Percentiles rank a stretch among this genome's conserved stretches.
These are phyloP conservation scores for Pichia sp. DNA, from an alignment of 1,139 yeast genomes.

Conservation along the genomic window DNA sequence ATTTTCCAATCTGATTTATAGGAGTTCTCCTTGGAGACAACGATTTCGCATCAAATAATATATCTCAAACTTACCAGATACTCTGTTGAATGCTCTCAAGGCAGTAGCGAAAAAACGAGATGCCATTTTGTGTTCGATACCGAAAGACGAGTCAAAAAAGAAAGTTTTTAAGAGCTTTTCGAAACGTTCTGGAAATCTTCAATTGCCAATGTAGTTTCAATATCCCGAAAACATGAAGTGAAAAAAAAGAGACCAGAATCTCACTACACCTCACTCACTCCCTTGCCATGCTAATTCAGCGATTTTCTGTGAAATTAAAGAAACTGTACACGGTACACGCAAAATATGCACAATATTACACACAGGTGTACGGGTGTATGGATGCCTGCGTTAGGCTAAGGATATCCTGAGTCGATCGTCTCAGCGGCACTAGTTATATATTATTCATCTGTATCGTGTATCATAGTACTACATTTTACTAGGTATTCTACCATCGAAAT, in stretches of 20 bases:
- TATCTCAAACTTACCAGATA: conserved; percentile 22
- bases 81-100: conserved; percentile 29
- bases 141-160: neutral
- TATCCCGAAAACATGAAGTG: neutral
- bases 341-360: no score
- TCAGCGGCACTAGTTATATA: no score
- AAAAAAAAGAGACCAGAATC: neutral
- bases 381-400: no score
- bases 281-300: neutral
- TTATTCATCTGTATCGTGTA: no score
- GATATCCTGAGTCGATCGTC: no score
- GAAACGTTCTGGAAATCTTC: neutral
- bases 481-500: neutral
- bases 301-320: neutral
- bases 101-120: conserved; percentile 30
- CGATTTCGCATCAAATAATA: neutral
- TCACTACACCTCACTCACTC: neutral
- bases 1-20: neutral
- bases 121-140: conserved; percentile 25
- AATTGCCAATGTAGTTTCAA: neutral
- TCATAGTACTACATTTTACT: neutral
- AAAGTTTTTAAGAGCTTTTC: neutral
- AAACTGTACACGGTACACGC: neutral
- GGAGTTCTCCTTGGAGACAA: no score
- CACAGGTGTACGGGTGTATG: conserved; percentile 4